Conservation (phyloP, 352 stramenopile genomes). For the Globisporangium parvum region DNA sequence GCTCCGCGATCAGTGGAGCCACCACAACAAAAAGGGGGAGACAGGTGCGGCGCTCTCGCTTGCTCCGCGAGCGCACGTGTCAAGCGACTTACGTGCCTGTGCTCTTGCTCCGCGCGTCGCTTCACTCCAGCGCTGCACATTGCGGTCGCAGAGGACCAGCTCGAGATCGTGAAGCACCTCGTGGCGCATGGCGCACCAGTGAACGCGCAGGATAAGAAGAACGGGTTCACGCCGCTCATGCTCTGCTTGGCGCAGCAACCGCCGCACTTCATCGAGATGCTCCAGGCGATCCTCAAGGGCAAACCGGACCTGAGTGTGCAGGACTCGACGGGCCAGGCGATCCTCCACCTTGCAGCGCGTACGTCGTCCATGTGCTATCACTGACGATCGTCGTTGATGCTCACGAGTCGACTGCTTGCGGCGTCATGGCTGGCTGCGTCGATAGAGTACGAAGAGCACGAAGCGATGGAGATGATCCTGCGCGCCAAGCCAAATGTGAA, state of each 20-base stretch:
- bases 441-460: slow-evolving; percentile 58
- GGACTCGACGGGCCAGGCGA: slow-evolving; percentile 56
- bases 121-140: slow-evolving; percentile 50
- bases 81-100: not conserved
- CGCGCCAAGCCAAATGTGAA: slow-evolving; percentile 58
- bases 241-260: slow-evolving; percentile 66
- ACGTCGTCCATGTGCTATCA: slow-evolving; percentile 11
- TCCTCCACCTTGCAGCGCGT: slow-evolving; percentile 63
- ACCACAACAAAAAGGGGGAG: slow-evolving; percentile 82
- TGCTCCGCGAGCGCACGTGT: not conserved
- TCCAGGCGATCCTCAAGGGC: slow-evolving; percentile 58
- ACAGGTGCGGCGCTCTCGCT: slow-evolving; percentile 29
- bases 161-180: slow-evolving; percentile 66
- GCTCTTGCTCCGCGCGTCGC: not conserved
- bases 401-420: not conserved
- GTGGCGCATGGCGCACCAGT: slow-evolving; percentile 61
- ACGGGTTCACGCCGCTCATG: slow-evolving; percentile 71
- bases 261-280: slow-evolving; percentile 53
- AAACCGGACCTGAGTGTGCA: slow-evolving; percentile 61
- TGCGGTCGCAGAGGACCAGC: slow-evolving; percentile 61
- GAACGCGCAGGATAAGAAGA: slow-evolving; percentile 75
- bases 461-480: slow-evolving; percentile 56
- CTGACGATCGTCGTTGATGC: too few relatives aligned
- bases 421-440: not conserved
- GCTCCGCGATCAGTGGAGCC: slow-evolving; percentile 56